Percentiles rank a stretch among this genome's conserved stretches.
phyloP scores from a whole-genome alignment of 495 filamentous ascomycete species.

The Aspergillus steynii region DNA sequence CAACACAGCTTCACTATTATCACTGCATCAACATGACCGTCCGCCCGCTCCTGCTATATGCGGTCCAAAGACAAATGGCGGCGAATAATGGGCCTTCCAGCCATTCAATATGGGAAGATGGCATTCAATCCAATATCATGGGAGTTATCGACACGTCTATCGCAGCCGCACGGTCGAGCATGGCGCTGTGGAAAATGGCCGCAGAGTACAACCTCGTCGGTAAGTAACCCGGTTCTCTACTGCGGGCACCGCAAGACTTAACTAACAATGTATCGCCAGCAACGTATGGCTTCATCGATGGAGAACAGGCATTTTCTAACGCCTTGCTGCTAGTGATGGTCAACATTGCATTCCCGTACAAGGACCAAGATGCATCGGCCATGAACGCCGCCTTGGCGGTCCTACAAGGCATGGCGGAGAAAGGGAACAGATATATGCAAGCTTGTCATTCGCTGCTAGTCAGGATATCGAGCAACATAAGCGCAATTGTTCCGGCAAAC shows the following conservation, averaged over 20 bases:
- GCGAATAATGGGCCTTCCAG: slow-evolving; percentile 23
- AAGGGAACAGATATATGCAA: slow-evolving; percentile 45
- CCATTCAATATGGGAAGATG: slow-evolving; percentile 41
- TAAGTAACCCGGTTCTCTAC: slow-evolving; percentile 9
- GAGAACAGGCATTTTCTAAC: slow-evolving; percentile 50
- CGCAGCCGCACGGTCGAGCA: slow-evolving; percentile 45
- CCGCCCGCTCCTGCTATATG: slow-evolving; percentile 48
- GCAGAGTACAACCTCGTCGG: slow-evolving; percentile 45
- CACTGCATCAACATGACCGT: slow-evolving; percentile 54
- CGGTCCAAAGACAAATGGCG: slow-evolving; percentile 46
- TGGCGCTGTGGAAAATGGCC: slow-evolving; percentile 46
- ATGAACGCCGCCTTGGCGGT: slow-evolving; percentile 46
- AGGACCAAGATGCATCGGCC: slow-evolving; percentile 33
- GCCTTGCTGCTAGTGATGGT: slow-evolving; percentile 52
- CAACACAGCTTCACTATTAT: slow-evolving; percentile 50
- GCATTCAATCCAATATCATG: slow-evolving; percentile 40
- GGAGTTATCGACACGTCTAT: slow-evolving; percentile 51
- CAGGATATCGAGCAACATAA: slow-evolving; percentile 20
- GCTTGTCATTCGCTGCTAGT: slow-evolving; percentile 45
- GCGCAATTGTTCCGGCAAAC: slow-evolving; percentile 8
- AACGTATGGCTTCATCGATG: slow-evolving; percentile 53
- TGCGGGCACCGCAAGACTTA: not conserved
- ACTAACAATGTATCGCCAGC: slow-evolving; percentile 21
- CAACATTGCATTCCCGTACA: slow-evolving; percentile 46
- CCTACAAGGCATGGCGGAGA: slow-evolving; percentile 46